phyloP scores from a whole-genome alignment of 352 stramenopile genomes.

The Pythium graminicola region DNA sequence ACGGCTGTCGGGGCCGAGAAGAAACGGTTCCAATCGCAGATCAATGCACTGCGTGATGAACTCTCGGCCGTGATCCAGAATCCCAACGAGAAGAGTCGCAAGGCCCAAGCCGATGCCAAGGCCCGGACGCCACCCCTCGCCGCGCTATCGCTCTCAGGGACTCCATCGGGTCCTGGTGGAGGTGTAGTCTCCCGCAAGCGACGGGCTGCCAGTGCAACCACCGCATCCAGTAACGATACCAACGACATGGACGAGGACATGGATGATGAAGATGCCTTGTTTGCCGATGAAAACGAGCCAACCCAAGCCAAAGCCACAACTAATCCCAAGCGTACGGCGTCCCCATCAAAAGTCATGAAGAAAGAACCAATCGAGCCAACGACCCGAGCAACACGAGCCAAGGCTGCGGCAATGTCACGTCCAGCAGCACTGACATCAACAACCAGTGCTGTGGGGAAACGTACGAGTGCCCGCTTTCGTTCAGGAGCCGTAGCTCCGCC shows the following conservation, averaged over 20 bases:
- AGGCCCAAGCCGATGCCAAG: conserved; percentile 57
- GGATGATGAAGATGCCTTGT: background rate
- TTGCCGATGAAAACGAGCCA: conserved; percentile 12
- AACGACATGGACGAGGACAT: conserved; percentile 12
- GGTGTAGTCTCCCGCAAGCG: conserved; percentile 8
- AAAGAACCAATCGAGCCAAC: background rate
- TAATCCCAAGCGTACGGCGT: background rate
- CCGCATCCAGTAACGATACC: conserved; percentile 3
- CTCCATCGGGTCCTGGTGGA: background rate
- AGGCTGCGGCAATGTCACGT: conserved; percentile 1
- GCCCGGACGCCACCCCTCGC: conserved; percentile 23
- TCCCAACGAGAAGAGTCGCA: conserved; percentile 79
- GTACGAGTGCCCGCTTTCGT: conserved; percentile 11
- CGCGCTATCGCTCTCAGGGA: background rate
- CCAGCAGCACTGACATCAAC: background rate
- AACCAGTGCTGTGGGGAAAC: conserved; percentile 3
- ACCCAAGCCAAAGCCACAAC: conserved; percentile 3
- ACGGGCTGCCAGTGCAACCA: background rate
- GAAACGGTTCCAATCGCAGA: conserved; percentile 59
- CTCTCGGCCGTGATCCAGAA: conserved; percentile 78
- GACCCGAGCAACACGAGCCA: background rate
- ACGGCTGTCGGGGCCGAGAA: conserved; percentile 45
- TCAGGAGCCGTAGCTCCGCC: conserved; percentile 28
- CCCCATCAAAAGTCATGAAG: background rate
- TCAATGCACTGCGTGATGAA: conserved; percentile 51